Percentiles rank a stretch among this genome's conserved stretches.
Conservation (phyloP, 257 asterid species). For the Solanum infundibuliforme region DNA sequence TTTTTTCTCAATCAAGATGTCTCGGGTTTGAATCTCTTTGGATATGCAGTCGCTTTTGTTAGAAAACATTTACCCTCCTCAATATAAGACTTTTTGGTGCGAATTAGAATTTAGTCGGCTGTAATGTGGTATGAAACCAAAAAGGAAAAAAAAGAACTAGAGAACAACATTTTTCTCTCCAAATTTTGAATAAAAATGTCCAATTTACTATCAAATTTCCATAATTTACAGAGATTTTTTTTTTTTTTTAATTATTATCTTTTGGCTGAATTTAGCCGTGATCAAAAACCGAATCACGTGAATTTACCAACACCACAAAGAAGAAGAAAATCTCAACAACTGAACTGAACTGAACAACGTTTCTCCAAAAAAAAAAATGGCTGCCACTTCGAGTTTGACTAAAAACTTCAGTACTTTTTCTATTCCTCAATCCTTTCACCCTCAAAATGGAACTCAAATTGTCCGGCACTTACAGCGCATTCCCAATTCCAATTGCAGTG, state of each 20-base stretch:
- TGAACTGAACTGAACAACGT: not conserved
- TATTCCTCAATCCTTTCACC: not conserved
- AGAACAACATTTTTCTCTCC: not conserved
- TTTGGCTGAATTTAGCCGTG: not conserved
- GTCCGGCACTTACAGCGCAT: slow-evolving; percentile 1
- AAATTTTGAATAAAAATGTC: too few species aligned
- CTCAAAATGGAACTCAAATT: slow-evolving; percentile 6
- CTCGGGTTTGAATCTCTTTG: rapidly evolving
- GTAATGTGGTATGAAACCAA: not conserved
- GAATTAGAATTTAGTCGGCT: too few species aligned
- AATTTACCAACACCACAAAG: not conserved
- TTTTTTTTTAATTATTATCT: not conserved
- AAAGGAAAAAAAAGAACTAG: not conserved
- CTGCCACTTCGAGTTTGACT: slow-evolving; percentile 20
- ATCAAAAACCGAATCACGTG: not conserved
- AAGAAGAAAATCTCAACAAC: not conserved
- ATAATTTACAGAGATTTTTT: not conserved
- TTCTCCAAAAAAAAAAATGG: slow-evolving; percentile 11
- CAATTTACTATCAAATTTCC: not conserved
- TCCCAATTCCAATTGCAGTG: not conserved
- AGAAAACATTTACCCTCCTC: rapidly evolving
- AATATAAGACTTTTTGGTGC: too few species aligned
- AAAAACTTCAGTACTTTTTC: slow-evolving; percentile 18
- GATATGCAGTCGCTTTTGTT: not conserved
- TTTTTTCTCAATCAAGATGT: too few species aligned